phyloP scores from a whole-genome alignment of 176 grass and related monocot species.

The Juncus inflexus region DNA sequence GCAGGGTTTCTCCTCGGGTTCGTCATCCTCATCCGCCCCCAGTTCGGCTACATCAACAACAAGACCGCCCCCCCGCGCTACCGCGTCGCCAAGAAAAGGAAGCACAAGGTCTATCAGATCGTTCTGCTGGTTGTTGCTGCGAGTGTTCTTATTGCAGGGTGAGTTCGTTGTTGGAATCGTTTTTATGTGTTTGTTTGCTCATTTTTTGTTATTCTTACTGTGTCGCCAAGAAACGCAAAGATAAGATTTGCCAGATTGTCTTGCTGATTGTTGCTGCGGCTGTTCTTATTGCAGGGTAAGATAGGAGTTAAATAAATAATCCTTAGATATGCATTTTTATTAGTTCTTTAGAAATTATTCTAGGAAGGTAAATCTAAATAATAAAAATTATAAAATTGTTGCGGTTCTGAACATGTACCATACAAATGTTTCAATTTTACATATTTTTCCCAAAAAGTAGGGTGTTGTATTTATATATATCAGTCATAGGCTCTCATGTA shows the following conservation, averaged over 20 bases:
- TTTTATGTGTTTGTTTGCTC: constrained; percentile 1
- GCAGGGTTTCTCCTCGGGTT: constrained; percentile 93
- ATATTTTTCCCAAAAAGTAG: no score
- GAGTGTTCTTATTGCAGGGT: constrained; percentile 50
- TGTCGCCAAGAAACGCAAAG: constrained; percentile 49
- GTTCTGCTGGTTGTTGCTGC: constrained; percentile 51
- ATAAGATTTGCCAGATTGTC: constrained; percentile 76
- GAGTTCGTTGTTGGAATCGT: constrained; percentile 6
- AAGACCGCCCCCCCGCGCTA: constrained; percentile 65
- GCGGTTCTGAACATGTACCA: no score
- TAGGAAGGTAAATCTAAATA: no score
- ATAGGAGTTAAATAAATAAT: no score
- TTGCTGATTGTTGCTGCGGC: constrained; percentile 19
- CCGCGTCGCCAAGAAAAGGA: constrained; percentile 49
- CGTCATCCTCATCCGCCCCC: constrained; percentile 74
- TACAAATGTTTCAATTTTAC: no score
- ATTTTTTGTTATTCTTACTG: constrained; percentile 7
- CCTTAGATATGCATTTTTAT: no score
- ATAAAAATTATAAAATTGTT: no score
- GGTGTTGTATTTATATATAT: no score
- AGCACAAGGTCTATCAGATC: constrained; percentile 81
- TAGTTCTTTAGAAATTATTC: no score
- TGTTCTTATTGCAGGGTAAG: no score
- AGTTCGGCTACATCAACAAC: constrained; percentile 69
- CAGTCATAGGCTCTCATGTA: no score